Base-by-base conservation (phyloP, 441 rosid species). In the Bocquillonia castaneifolia region DNA sequence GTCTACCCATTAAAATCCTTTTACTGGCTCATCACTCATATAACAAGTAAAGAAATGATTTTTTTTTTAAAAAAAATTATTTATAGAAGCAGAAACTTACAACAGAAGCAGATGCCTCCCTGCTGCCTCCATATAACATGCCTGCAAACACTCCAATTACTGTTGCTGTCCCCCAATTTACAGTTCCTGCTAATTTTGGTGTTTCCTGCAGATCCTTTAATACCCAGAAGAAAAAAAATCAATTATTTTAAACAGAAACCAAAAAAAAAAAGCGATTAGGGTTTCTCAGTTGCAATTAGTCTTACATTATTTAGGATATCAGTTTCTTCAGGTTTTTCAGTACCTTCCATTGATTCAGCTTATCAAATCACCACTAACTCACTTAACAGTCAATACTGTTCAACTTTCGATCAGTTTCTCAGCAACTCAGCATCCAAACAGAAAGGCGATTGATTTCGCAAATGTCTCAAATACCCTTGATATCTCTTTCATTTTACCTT, bases 31-130 rank as follows among this genome's bases (percentile, higher is more conserved):
- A n/a, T n/a, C n/a, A n/a, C n/a, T n/a, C n/a, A n/a, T n/a, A 31
- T 20, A 14, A 52, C 20, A 28, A 22, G 44, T 53, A 42, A 36
- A 23, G 25, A 36, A 3, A 9, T 7, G 12, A 42, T 2, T 5
- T 2, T 6, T 2, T 42, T 5, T 5, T 42, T 5, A 14, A 42
- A 2, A 5, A 42, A 42, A 14, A 42, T 2, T 13, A 13, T 6
- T 7, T 2, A 42, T 5, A 42, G 12, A 57, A 67, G 28, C 32
- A 67, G 5, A 59, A 70, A 76, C 93, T 79, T 84, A 93, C 96
- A 80, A 84, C 91, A 51, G 97, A 89, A 67, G 96, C 97, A 74
- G 92, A 67, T 59, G 96, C 99, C 72, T 93, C 98, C 83, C 86
- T 89, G 88, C 95, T 86, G 17, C 96, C 98, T 64, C 96, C 98